A percentile compares a stretch with the other conserved stretches of the same genome.
phyloP scores from a whole-genome alignment of 2,329 filamentous ascomycete genomes.

The Elsinoe fawcettii region DNA sequence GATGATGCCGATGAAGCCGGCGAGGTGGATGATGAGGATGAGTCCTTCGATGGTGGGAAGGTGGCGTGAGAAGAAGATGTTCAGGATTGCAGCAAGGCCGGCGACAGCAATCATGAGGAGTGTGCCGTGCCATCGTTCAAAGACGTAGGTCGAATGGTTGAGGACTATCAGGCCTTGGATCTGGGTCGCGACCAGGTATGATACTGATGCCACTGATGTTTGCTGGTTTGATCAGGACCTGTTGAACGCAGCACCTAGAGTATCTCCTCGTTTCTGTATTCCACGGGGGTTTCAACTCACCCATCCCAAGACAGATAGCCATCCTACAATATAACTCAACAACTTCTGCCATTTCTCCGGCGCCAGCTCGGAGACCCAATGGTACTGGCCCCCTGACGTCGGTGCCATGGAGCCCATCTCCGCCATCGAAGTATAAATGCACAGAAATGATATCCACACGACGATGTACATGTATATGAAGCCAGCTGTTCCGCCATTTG shows the following conservation, averaged over 20 bases:
- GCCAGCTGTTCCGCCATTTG: slow-evolving; percentile 22
- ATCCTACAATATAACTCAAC: slow-evolving; percentile 40
- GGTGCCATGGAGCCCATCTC: slow-evolving; percentile 40
- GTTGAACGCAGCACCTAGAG: no score
- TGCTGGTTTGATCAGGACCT: slow-evolving; percentile 6
- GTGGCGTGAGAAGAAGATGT: slow-evolving; percentile 36
- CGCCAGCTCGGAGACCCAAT: slow-evolving; percentile 39
- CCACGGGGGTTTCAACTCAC: no score
- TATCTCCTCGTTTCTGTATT: no score
- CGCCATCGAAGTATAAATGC: slow-evolving; percentile 24
- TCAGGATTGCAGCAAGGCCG: slow-evolving; percentile 33
- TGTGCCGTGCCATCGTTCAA: slow-evolving; percentile 35
- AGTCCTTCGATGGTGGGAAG: slow-evolving; percentile 35
- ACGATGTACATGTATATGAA: slow-evolving; percentile 28
- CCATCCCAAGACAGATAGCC: slow-evolving; percentile 35
- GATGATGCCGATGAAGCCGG: slow-evolving; percentile 19
- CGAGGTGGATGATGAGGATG: slow-evolving; percentile 17
- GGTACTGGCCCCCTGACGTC: slow-evolving; percentile 32
- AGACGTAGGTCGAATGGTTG: slow-evolving; percentile 30
- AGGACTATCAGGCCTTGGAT: slow-evolving; percentile 27
- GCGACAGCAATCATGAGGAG: slow-evolving; percentile 34
- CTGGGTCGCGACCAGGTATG: slow-evolving; percentile 20
- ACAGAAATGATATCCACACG: slow-evolving; percentile 28
- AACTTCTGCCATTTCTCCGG: slow-evolving; percentile 34
- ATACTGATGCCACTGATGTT: slow-evolving; percentile 7